Evolutionary conservation across 257 asterid species (phyloP), one percentile per base, ranked within the genome.

Genomic region (Gynochthodes officinalis): DNA sequence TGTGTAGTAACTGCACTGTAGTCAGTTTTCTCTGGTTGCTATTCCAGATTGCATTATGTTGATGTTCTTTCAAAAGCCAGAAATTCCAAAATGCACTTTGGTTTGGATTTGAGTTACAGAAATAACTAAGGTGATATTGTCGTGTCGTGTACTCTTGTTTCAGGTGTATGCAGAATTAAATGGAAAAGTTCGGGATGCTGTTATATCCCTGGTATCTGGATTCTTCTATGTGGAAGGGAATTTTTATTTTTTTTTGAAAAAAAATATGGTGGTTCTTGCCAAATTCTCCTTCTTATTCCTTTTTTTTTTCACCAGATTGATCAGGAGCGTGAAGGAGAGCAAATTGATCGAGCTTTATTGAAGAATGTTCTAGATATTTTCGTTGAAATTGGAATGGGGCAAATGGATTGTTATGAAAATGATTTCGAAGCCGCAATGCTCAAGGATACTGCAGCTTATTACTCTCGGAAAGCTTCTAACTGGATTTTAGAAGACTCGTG

Each of bases 401-500:
- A 78, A 84, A 95, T 95, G 99, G 87, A 87, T 69, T 71, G 70
- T 73, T 95, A 95, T 76, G 97, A 90, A 72, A 89, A 84, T 54
- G 97, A 95, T 79, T 95, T 95, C 74, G 98, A 95, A 85, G 90
- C 82, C 72, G 87, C 95, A 64, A 78, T 92, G 98, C 81, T 95
- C 76, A 83, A 80, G 78, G 98, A 86, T 79, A 85, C 96, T 3
- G 96, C 99, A 33, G 90, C 97, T 66, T 92, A 95, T 87, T 92
- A 95, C 81, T 95, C 99, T 73, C 85, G 97, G 76, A 95, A 95
- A 82, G 99, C 99, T 74, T 95, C 99, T 57, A 95, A 79, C 79
- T 95, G 99, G 99, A 95, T 95, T 71, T 73, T 92, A 63, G 99
- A 95, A 58, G 98, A 95, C 88, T 92, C 99, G 8, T 95, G 99